Evolutionary conservation across 805 yeast genomes (phyloP).

Genomic region (Starmerella etchellsii): DNA sequence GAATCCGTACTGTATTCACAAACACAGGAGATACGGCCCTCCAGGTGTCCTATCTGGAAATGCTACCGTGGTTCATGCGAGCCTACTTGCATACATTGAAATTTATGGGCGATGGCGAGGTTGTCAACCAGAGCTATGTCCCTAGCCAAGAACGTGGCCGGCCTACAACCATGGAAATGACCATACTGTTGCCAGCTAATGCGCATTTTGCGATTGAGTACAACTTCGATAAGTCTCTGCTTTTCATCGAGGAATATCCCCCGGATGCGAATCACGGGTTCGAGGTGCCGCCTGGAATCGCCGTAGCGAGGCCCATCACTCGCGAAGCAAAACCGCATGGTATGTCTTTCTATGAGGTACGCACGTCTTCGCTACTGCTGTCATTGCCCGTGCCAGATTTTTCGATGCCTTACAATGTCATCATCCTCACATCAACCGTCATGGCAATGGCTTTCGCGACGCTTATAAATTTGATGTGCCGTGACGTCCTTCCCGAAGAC

Average conservation of each 20-base stretch:
- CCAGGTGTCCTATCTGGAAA: slow-evolving; percentile 54
- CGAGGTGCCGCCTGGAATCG: slow-evolving; percentile 75
- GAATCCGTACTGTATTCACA: slow-evolving; percentile 62
- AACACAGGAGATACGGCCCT: slow-evolving; percentile 44
- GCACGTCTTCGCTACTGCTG: slow-evolving; percentile 79
- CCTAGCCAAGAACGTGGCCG: slow-evolving; percentile 72
- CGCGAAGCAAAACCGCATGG: background rate
- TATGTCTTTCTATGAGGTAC: slow-evolving; percentile 34
- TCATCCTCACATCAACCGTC: slow-evolving; percentile 82
- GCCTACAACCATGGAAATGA: slow-evolving; percentile 72
- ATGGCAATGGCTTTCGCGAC: slow-evolving; percentile 89
- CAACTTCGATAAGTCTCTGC: slow-evolving; percentile 75
- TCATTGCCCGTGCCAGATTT: slow-evolving; percentile 94
- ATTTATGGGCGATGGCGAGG: slow-evolving; percentile 19
- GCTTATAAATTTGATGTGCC: slow-evolving; percentile 51
- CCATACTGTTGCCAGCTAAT: slow-evolving; percentile 41
- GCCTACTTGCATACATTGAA: slow-evolving; percentile 60
- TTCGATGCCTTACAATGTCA: slow-evolving; percentile 97
- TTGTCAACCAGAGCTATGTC: slow-evolving; percentile 32
- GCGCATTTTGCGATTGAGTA: slow-evolving; percentile 32
- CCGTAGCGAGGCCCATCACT: slow-evolving; percentile 3
- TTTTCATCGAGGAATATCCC: slow-evolving; percentile 86
- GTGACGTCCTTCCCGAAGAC: slow-evolving; percentile 44
- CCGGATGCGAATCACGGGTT: slow-evolving; percentile 99
- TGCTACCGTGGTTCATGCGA: slow-evolving; percentile 88